Percentiles rank a stretch among this genome's conserved stretches.
Conservation (phyloP, 139 green algal genomes). For the Chlamydomonas asymmetrica region DNA sequence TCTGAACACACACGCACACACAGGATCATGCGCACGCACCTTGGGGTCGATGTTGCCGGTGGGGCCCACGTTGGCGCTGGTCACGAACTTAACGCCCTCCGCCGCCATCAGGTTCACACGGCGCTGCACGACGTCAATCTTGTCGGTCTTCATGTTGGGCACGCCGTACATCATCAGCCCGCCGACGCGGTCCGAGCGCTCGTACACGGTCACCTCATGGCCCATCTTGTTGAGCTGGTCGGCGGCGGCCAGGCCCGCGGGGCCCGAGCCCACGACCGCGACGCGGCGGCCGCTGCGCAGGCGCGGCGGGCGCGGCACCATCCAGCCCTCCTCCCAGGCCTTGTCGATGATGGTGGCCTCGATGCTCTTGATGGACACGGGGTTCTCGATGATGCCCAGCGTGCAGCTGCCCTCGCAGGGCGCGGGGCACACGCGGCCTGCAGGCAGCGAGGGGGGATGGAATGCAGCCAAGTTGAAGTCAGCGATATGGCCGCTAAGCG, state of each 20-base stretch:
- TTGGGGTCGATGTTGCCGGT: slow-evolving; percentile 65
- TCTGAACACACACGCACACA: too few relatives aligned
- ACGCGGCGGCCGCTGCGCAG: slow-evolving; percentile 81
- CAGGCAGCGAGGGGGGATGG: background rate
- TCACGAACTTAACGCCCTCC: slow-evolving; percentile 88
- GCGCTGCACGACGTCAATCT: slow-evolving; percentile 88
- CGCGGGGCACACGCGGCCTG: slow-evolving; percentile 86
- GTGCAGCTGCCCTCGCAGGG: slow-evolving; percentile 94
- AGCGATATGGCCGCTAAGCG: too few relatives aligned
- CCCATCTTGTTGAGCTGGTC: slow-evolving; percentile 98
- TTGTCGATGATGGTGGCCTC: slow-evolving; percentile 95
- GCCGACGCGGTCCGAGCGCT: slow-evolving; percentile 89
- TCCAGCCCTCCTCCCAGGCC: slow-evolving; percentile 94
- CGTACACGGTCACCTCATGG: slow-evolving; percentile 91
- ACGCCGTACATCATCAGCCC: slow-evolving; percentile 98
- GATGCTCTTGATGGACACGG: slow-evolving; percentile 96
- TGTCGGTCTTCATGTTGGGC: slow-evolving; percentile 99
- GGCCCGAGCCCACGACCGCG: slow-evolving; percentile 87
- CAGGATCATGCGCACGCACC: slow-evolving; percentile 35
- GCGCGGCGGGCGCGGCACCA: slow-evolving; percentile 81
- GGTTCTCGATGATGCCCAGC: slow-evolving; percentile 96
- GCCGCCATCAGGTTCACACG: slow-evolving; percentile 92
- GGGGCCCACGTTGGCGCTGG: slow-evolving; percentile 77
- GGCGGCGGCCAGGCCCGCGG: slow-evolving; percentile 89
- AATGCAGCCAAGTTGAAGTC: too few relatives aligned